Conservation (phyloP, 495 filamentous ascomycete genomes). For the Neurospora africana region DNA sequence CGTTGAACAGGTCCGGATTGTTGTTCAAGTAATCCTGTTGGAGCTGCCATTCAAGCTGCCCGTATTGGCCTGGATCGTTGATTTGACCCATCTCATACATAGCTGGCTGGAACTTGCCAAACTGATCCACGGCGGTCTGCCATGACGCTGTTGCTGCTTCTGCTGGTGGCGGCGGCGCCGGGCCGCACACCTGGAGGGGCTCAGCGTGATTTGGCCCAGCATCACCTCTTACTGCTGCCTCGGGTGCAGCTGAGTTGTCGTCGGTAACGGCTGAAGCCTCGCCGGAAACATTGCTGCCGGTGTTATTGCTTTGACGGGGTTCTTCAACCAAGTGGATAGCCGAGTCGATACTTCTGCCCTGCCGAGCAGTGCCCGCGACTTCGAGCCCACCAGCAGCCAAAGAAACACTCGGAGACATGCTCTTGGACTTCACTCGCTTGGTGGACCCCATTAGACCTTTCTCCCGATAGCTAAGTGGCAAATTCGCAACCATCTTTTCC, state of each 20-base stretch:
- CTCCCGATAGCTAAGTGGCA: conserved; percentile 17
- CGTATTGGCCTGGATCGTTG: background rate
- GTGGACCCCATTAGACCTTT: conserved; percentile 11
- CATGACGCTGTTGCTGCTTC: background rate
- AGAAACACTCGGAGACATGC: background rate
- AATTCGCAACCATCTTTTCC: conserved; percentile 11
- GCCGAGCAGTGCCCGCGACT: background rate
- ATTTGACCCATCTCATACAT: background rate
- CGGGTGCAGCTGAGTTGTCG: background rate
- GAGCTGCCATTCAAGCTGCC: conserved; percentile 10
- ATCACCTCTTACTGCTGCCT: background rate
- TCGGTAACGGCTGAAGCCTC: background rate
- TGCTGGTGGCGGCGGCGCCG: background rate
- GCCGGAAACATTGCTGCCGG: background rate
- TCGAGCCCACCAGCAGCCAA: background rate
- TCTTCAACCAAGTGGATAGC: background rate
- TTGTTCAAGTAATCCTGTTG: background rate
- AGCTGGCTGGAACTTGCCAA: background rate
- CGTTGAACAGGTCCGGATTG: conserved; percentile 3
- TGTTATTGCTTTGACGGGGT: background rate
- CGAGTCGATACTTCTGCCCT: background rate
- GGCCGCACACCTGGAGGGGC: background rate
- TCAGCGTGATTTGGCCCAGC: background rate
- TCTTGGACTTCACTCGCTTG: conserved; percentile 10
- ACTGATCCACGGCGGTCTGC: background rate